These are phyloP conservation scores for Madurella mycetomatis DNA, from an alignment of 2,329 filamentous ascomycete species.

Conservation along the genomic window DNA sequence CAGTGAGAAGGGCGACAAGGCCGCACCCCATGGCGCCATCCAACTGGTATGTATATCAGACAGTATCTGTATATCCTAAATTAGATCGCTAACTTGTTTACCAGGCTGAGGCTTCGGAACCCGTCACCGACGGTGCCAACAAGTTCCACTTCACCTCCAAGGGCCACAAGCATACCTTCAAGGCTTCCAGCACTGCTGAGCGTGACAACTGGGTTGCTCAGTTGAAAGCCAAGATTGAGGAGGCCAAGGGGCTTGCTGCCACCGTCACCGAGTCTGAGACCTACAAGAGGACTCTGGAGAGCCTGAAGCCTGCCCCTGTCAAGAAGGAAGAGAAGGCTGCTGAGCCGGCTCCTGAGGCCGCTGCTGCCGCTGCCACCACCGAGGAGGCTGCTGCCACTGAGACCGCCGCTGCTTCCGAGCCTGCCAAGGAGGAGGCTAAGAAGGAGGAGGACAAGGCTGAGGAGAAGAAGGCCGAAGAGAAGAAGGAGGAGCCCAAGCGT, in stretches of 20 bases:
- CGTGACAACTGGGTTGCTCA: constrained; percentile 90
- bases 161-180: constrained; percentile 91
- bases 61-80: background rate
- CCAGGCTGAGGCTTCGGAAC: constrained; percentile 60
- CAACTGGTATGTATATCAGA: constrained; percentile 73
- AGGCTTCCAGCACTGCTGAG: constrained; percentile 68
- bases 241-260: constrained; percentile 77
- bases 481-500: constrained; percentile 56
- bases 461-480: constrained; percentile 39
- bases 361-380: constrained; percentile 29
- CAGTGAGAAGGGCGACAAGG: constrained; percentile 82
- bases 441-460: constrained; percentile 40
- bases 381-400: constrained; percentile 35
- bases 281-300: constrained; percentile 83
- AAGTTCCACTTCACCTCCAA: constrained; percentile 84
- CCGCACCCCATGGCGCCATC: constrained; percentile 73
- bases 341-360: constrained; percentile 34
- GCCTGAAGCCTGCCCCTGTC: constrained; percentile 49
- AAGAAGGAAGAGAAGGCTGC: constrained; percentile 44
- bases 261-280: constrained; percentile 71
- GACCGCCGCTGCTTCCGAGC: constrained; percentile 33
- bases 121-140: constrained; percentile 67
- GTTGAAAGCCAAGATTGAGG: constrained; percentile 73
- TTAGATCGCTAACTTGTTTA: background rate
- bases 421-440: constrained; percentile 40